phyloP scores from a whole-genome alignment of 257 asterid species.

The Solanum gandarillasii region DNA sequence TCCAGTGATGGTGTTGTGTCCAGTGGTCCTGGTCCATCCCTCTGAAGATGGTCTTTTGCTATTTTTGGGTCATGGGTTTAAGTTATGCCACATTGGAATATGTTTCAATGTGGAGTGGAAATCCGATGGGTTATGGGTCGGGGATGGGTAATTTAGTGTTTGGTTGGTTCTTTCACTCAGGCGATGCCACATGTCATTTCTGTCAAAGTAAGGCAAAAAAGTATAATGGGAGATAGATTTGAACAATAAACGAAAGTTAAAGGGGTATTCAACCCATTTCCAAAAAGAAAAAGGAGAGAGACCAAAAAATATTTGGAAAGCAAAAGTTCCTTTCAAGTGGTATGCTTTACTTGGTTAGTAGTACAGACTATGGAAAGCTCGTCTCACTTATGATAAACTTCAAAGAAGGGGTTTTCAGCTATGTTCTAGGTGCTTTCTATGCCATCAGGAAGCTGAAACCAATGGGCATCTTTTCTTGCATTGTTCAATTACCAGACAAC shows the following conservation, averaged over 20 bases:
- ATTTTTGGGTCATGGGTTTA: background rate
- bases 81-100: background rate
- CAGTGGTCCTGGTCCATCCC: background rate
- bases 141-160: background rate
- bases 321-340: background rate
- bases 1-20: background rate
- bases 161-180: background rate
- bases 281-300: background rate
- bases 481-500: background rate
- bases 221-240: background rate
- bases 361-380: background rate
- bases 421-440: background rate
- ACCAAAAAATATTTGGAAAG: background rate
- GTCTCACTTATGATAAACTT: background rate
- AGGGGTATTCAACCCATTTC: background rate
- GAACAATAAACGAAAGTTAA: background rate
- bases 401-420: background rate
- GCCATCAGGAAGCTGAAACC: background rate
- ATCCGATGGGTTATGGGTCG: background rate
- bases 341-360: background rate
- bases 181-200: background rate
- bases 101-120: background rate
- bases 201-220: background rate
- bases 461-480: background rate
- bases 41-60: background rate